phyloP scores from a whole-genome alignment of 75 land plant species.

The Picea glauca region DNA sequence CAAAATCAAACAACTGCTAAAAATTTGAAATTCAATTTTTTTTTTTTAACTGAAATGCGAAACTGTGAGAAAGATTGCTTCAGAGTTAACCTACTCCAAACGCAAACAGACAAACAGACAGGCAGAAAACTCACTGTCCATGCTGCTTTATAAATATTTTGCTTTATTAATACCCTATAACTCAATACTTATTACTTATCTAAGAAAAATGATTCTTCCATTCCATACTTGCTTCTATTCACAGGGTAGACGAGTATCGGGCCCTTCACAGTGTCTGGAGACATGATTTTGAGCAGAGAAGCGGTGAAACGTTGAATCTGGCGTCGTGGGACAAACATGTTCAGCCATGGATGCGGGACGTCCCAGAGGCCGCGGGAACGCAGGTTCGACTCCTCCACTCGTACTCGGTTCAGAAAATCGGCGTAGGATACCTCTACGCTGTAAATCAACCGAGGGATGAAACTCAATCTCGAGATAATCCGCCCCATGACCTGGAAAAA shows the following conservation, averaged over 20 bases:
- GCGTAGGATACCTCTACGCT: slow-evolving; percentile 36
- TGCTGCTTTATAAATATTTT: too few relatives aligned
- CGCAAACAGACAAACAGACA: too few relatives aligned
- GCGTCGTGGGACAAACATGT: slow-evolving; percentile 51
- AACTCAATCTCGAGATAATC: slow-evolving; percentile 22
- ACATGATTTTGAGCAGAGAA: slow-evolving; percentile 16
- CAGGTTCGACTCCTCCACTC: slow-evolving; percentile 43
- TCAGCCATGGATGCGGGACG: slow-evolving; percentile 80
- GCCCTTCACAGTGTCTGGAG: slow-evolving; percentile 26
- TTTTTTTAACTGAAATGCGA: too few relatives aligned
- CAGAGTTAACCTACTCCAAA: too few relatives aligned
- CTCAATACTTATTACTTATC: too few relatives aligned
- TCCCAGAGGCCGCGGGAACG: slow-evolving; percentile 51
- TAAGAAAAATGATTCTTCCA: neutral
- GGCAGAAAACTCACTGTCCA: too few relatives aligned
- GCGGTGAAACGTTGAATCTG: slow-evolving; percentile 29
- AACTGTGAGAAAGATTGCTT: too few relatives aligned
- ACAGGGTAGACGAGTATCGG: slow-evolving; percentile 66
- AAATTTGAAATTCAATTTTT: too few relatives aligned
- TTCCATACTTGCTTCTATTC: slow-evolving; percentile 50
- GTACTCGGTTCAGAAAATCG: slow-evolving; percentile 61
- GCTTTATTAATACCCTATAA: too few relatives aligned
- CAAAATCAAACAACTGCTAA: too few relatives aligned
- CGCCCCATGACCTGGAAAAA: slow-evolving; percentile 8
- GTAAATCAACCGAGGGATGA: slow-evolving; percentile 19